These are phyloP conservation scores for Pseudogymnoascus sp. DNA, from an alignment of 2,329 filamentous ascomycete genomes.

Conservation along the genomic window DNA sequence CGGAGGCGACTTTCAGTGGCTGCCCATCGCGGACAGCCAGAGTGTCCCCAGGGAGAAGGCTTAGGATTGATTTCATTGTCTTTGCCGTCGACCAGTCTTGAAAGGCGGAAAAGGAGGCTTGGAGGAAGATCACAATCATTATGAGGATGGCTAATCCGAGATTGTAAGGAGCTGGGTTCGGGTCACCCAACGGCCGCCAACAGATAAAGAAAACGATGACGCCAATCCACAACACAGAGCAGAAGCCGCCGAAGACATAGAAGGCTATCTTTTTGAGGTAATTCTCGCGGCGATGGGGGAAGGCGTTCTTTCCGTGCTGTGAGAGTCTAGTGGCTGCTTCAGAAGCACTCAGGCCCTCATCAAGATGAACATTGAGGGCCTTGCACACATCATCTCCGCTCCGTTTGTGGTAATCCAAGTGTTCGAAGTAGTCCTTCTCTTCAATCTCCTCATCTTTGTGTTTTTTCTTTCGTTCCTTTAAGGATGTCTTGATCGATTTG, in stretches of 20 bases:
- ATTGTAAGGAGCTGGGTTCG: slow-evolving; percentile 34
- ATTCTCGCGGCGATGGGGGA: slow-evolving; percentile 36
- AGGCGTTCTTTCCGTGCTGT: slow-evolving; percentile 35
- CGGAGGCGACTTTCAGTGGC: slow-evolving; percentile 18
- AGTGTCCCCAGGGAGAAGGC: slow-evolving; percentile 36
- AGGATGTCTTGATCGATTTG: neutral
- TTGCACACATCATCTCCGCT: slow-evolving; percentile 30
- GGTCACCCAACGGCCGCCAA: slow-evolving; percentile 38
- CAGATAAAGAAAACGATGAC: slow-evolving; percentile 41
- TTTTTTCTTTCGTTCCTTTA: slow-evolving; percentile 24
- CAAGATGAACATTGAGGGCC: slow-evolving; percentile 31
- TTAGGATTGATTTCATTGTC: slow-evolving; percentile 40
- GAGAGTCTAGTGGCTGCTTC: slow-evolving; percentile 29
- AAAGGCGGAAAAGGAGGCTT: slow-evolving; percentile 39
- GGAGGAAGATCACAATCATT: slow-evolving; percentile 39
- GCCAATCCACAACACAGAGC: slow-evolving; percentile 39
- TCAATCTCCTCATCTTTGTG: slow-evolving; percentile 23
- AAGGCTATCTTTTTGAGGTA: slow-evolving; percentile 33
- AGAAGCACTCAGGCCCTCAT: slow-evolving; percentile 30
- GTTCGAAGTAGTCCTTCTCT: slow-evolving; percentile 37
- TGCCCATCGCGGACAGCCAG: slow-evolving; percentile 40
- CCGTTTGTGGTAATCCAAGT: slow-evolving; percentile 33
- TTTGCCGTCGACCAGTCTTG: slow-evolving; percentile 40
- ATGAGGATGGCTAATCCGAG: slow-evolving; percentile 39
- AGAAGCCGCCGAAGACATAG: slow-evolving; percentile 41